These are phyloP conservation scores for Xylariaceae sp. DNA, from an alignment of 2,329 filamentous ascomycete genomes.

Conservation along the genomic window DNA sequence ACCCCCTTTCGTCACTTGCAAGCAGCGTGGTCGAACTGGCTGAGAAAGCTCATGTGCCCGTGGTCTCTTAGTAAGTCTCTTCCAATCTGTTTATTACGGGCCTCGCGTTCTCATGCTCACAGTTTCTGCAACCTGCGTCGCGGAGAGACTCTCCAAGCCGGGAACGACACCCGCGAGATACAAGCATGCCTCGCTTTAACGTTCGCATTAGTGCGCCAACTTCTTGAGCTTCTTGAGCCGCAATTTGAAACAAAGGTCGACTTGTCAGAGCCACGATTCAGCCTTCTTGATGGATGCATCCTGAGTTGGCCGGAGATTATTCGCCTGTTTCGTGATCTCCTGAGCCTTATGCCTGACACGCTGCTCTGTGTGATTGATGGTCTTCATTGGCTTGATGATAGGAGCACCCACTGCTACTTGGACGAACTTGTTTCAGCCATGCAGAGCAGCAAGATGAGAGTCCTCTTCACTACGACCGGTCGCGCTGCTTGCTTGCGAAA, in stretches of 20 bases:
- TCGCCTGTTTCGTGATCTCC: conserved; percentile 8
- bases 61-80: conserved; percentile 13
- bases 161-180: conserved; percentile 10
- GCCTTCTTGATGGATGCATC: conserved; percentile 10
- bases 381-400: conserved; percentile 14
- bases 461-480: conserved; percentile 13
- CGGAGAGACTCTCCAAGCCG: conserved; percentile 4
- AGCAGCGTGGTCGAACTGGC: conserved; percentile 9
- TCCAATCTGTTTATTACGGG: not conserved
- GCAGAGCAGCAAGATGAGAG: conserved; percentile 8
- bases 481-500: conserved; percentile 10
- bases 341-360: conserved; percentile 11
- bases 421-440: conserved; percentile 12
- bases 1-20: conserved; percentile 10
- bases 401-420: conserved; percentile 5
- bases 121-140: conserved; percentile 15
- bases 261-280: conserved; percentile 4
- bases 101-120: too few species aligned
- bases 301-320: conserved; percentile 11
- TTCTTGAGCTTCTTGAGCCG: conserved; percentile 9
- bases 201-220: conserved; percentile 12
- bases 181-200: conserved; percentile 9
- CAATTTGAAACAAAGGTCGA: conserved; percentile 4
- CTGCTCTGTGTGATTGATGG: conserved; percentile 13
- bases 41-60: conserved; percentile 7